Base-by-base conservation (phyloP, 176 grass and related monocot species). In the Coix lacrymajobi region DNA sequence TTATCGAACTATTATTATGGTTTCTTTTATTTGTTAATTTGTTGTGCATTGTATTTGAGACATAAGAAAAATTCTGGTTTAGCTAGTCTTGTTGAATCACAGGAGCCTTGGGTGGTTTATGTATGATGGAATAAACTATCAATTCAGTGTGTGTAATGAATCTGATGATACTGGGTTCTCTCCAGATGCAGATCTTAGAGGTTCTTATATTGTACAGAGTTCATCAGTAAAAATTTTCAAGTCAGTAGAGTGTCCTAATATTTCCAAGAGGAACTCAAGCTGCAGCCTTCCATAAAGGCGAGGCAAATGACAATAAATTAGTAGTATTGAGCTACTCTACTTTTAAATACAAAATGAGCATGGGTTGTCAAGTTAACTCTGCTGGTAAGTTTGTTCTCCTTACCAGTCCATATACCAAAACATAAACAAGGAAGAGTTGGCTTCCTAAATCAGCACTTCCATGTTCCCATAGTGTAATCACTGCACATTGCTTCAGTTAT, bases 11-110 rank as follows among this genome's bases (percentile, higher is more conserved):
- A 74, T 61, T 54, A 17, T 52, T 62, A 51, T 74, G 2, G 24
- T 66, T 72, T 75, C 22, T 31, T 40, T 75, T 25, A 31, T 63
- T 62, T 82, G 39, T 74, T 72, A 85, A 51, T 76, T 44, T 91
- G n/a, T 17, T 88, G 46, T 71, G 11, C 43, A 25, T 51, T 71
- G 39, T 49, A 69, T 66, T 58, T 51, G 30, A 40, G 34, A 68
- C 71, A 36, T 81, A 76, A 76, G 19, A 56, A 65, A 73, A 73
- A 24, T 74, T 12, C 49, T 38, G 16, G 24, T 69, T 25, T 28
- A 71, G 56, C 24, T 86, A 49, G 16, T 43, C 32, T 9, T 12
- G 4, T 48, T 8, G 17, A 79, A 80, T 40, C 2, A 54, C 68
- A 74, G 13, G 4, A 66, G 34, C 13, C 13, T 34, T 63, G 22